Evolutionary conservation across 2,329 filamentous ascomycete genomes (phyloP).

Genomic region (Colletotrichum musae): DNA sequence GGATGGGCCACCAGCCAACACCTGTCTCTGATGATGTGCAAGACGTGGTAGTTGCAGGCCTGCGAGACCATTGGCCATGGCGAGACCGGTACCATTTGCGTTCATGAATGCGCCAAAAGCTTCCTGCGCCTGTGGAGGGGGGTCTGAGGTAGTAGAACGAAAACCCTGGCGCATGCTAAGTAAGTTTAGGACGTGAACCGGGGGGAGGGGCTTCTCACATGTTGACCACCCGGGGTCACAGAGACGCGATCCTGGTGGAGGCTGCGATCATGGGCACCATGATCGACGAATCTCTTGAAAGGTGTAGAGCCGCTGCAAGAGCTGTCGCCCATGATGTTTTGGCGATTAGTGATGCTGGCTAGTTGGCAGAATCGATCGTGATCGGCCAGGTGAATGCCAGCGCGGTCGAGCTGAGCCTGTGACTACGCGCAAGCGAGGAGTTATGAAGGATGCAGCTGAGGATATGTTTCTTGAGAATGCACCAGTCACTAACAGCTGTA

Average conservation of each 20-base stretch:
- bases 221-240: constrained; percentile 17
- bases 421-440: too few relatives aligned
- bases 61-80: not conserved
- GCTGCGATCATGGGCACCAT: constrained; percentile 58
- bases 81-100: constrained; percentile 15
- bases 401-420: too few relatives aligned
- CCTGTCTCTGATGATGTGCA: not conserved
- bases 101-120: constrained; percentile 55
- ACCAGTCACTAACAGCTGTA: too few relatives aligned
- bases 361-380: too few relatives aligned
- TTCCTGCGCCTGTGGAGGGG: constrained; percentile 46
- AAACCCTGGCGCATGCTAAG: constrained; percentile 23
- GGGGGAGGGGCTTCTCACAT: not conserved
- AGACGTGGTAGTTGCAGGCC: not conserved
- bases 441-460: too few relatives aligned
- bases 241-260: constrained; percentile 58
- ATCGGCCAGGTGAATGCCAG: too few relatives aligned
- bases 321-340: constrained; percentile 54
- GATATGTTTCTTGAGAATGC: too few relatives aligned
- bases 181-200: not conserved
- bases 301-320: constrained; percentile 59
- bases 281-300: constrained; percentile 59
- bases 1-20: too few relatives aligned
- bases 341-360: not conserved
- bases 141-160: constrained; percentile 8